phyloP scores from a whole-genome alignment of 345 rosid species.

The Dipteronia sinensis region DNA sequence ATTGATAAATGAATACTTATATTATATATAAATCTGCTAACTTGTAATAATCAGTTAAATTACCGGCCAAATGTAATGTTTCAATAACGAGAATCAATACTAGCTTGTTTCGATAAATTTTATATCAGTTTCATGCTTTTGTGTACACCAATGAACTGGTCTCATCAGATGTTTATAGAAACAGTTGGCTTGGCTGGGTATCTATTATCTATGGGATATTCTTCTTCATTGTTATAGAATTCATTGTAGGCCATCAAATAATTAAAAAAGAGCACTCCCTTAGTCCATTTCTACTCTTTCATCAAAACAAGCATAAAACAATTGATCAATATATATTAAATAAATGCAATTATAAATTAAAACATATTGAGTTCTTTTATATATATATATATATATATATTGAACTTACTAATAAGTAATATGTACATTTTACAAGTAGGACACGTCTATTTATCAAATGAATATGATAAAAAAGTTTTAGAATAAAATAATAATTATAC shows the following conservation, averaged over 20 bases:
- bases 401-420: too few species aligned
- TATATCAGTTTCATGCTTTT: neutral
- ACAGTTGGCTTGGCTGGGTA: neutral
- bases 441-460: too few species aligned
- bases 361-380: too few species aligned
- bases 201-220: neutral
- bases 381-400: too few species aligned
- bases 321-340: too few species aligned
- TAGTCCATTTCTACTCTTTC: too few species aligned
- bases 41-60: neutral
- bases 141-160: neutral
- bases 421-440: too few species aligned
- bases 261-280: too few species aligned
- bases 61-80: neutral
- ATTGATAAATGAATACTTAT: neutral
- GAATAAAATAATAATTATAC: too few species aligned
- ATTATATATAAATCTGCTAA: conserved; percentile 4
- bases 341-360: neutral
- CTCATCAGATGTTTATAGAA: neutral
- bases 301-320: too few species aligned
- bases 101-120: neutral
- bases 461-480: too few species aligned
- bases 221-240: neutral
- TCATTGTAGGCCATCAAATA: neutral
- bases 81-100: neutral